Conservation (phyloP, 2,329 filamentous ascomycete species). For the Botrytis byssoidea region DNA sequence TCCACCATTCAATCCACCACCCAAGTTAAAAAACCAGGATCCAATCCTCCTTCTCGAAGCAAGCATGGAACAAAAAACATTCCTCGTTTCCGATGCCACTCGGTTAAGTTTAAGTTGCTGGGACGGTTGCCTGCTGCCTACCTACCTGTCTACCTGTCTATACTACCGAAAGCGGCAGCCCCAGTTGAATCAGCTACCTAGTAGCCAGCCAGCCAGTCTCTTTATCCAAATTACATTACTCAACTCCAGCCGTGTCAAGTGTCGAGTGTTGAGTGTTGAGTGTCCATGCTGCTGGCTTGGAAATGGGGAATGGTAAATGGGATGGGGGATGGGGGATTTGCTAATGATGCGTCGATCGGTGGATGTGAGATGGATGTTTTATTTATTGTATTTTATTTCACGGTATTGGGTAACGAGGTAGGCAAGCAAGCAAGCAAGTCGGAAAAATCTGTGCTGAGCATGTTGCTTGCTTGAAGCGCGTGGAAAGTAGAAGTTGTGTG, state of each 20-base stretch:
- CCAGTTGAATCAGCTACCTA: too few relatives aligned
- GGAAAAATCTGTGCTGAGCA: background rate
- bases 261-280: background rate
- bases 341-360: background rate
- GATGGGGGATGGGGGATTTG: too few relatives aligned
- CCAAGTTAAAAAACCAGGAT: background rate
- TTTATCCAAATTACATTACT: slow-evolving; percentile 3
- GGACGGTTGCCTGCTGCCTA: slow-evolving; percentile 10
- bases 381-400: too few relatives aligned
- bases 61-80: background rate
- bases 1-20: background rate
- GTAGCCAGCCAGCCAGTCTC: background rate
- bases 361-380: background rate
- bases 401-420: background rate
- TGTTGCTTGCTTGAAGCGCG: background rate
- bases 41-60: slow-evolving; percentile 4
- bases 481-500: background rate
- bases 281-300: background rate
- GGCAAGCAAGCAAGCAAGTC: background rate
- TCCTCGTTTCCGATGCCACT: background rate
- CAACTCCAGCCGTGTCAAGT: background rate
- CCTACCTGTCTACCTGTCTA: background rate
- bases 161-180: background rate
- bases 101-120: background rate
- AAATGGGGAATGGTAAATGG: too few relatives aligned